phyloP scores from a whole-genome alignment of 2,329 filamentous ascomycete genomes.

The Fusarium stilboides region DNA sequence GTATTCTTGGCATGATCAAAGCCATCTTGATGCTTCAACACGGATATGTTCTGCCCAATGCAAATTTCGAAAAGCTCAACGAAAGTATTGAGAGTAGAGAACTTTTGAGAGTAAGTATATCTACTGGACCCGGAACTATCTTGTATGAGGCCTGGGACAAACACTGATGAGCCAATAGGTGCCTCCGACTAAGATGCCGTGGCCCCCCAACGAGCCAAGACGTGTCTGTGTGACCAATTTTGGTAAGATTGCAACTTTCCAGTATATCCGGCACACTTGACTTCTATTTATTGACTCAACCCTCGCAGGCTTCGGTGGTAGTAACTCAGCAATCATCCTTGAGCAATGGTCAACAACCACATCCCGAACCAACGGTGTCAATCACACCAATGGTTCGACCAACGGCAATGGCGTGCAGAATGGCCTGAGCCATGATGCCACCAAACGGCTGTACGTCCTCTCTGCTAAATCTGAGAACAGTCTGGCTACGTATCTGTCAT shows the following conservation, averaged over 20 bases:
- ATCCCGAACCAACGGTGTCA: not conserved
- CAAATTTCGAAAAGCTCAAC: not conserved
- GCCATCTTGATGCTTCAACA: slow-evolving; percentile 27
- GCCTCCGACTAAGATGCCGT: not conserved
- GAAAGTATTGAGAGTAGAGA: not conserved
- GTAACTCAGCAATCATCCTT: not conserved
- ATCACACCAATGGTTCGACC: not conserved
- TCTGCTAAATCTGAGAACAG: not conserved
- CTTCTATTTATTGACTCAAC: not conserved
- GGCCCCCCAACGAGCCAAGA: not conserved
- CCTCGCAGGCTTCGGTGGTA: not conserved
- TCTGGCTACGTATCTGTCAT: not conserved
- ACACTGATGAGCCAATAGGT: not conserved
- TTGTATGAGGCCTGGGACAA: not conserved
- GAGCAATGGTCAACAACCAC: not conserved
- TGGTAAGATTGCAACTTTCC: not conserved
- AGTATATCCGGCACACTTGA: not conserved
- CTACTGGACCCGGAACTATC: no score
- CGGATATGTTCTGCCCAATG: not conserved
- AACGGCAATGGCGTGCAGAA: not conserved
- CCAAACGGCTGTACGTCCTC: not conserved
- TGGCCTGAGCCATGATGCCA: not conserved
- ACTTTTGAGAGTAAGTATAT: not conserved
- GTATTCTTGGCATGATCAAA: slow-evolving; percentile 49
- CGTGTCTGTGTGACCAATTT: not conserved